These are phyloP conservation scores for Phytophthora palmivora DNA, from an alignment of 352 stramenopile species.

Conservation along the genomic window DNA sequence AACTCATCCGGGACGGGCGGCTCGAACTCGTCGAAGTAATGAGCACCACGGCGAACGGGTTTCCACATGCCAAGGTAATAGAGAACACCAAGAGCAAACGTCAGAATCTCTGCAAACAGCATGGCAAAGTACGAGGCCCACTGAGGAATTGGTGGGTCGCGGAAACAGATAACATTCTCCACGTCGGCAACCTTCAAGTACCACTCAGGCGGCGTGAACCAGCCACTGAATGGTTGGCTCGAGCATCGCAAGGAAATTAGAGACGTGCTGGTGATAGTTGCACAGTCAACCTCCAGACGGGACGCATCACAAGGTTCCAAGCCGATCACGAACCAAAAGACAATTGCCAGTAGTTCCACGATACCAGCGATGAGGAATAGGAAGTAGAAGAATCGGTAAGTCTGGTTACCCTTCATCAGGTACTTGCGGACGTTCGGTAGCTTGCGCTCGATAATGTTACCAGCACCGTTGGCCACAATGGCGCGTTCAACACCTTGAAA, in stretches of 20 bases:
- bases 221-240: constrained; percentile 63
- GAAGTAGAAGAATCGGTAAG: constrained; percentile 85
- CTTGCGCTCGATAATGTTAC: constrained; percentile 89
- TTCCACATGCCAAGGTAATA: constrained; percentile 93
- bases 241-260: constrained; percentile 59
- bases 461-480: constrained; percentile 75
- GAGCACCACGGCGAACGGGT: constrained; percentile 80
- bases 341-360: constrained; percentile 71
- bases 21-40: constrained; percentile 91
- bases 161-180: constrained; percentile 80
- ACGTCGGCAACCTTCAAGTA: constrained; percentile 75
- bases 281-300: constrained; percentile 59
- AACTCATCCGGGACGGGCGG: constrained; percentile 79
- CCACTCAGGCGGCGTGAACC: constrained; percentile 72
- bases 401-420: constrained; percentile 87
- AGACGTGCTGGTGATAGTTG: constrained; percentile 66
- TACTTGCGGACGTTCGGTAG: constrained; percentile 90
- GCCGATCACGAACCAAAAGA: constrained; percentile 87
- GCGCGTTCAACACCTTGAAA: constrained; percentile 83
- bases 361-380: constrained; percentile 77
- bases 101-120: constrained; percentile 74
- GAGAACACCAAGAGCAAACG: constrained; percentile 71
- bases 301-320: constrained; percentile 79
- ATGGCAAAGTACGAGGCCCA: constrained; percentile 86
- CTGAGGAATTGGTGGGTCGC: constrained; percentile 77